These are phyloP conservation scores for Termitomyces sp. DNA, from an alignment of 768 basidiomycete genomes.

Conservation along the genomic window DNA sequence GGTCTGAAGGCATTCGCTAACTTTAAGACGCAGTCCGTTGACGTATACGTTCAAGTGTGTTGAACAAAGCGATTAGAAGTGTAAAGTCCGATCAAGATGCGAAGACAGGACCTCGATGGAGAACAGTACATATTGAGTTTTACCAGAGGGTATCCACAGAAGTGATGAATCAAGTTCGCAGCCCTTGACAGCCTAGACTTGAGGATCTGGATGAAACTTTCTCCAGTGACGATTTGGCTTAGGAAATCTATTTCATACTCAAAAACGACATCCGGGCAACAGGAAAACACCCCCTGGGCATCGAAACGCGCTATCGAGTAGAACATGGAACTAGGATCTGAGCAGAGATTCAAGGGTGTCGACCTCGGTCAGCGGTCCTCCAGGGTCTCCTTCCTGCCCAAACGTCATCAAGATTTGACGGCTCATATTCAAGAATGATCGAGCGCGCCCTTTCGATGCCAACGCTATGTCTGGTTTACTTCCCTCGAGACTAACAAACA, in stretches of 20 bases:
- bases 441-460: conserved; percentile 22
- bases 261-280: not conserved
- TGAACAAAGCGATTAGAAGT: not conserved
- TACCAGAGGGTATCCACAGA: not conserved
- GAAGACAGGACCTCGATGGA: not conserved
- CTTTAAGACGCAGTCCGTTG: not conserved
- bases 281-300: no score
- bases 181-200: no score
- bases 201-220: not conserved
- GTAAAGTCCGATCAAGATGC: not conserved
- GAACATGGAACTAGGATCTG: conserved; percentile 9
- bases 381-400: conserved; percentile 58
- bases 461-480: conserved; percentile 11
- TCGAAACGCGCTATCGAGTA: not conserved
- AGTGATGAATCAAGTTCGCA: not conserved
- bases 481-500: conserved; percentile 29
- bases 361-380: conserved; percentile 54
- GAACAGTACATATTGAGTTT: not conserved
- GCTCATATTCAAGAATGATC: conserved; percentile 34
- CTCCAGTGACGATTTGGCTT: not conserved
- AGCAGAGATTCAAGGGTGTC: conserved; percentile 37
- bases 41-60: not conserved
- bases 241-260: not conserved
- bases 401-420: conserved; percentile 37
- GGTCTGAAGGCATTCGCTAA: not conserved